These are phyloP conservation scores for Suhomyces sp. DNA, from an alignment of 805 yeast genomes.

Conservation along the genomic window DNA sequence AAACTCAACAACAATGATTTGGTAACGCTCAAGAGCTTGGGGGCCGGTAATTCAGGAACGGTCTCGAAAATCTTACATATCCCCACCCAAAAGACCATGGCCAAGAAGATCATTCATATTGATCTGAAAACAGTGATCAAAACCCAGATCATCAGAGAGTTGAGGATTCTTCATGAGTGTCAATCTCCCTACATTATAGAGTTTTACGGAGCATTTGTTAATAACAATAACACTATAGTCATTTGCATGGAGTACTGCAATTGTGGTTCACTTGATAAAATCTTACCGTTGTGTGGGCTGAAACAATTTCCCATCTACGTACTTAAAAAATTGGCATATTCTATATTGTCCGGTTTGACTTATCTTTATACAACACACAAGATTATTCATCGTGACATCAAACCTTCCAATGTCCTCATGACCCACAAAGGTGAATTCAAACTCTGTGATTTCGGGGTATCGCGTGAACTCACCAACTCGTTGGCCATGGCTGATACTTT, in stretches of 20 bases:
- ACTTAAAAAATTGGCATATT: constrained; percentile 68
- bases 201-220: constrained; percentile 86
- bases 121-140: constrained; percentile 78
- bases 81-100: constrained; percentile 86
- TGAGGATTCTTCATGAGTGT: constrained; percentile 88
- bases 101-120: constrained; percentile 81
- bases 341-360: constrained; percentile 75
- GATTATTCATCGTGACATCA: constrained; percentile 93
- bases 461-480: constrained; percentile 87
- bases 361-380: constrained; percentile 81
- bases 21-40: constrained; percentile 71
- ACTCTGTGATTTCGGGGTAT: constrained; percentile 95
- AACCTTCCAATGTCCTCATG: constrained; percentile 89
- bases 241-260: constrained; percentile 96
- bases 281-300: constrained; percentile 49
- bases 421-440: constrained; percentile 85
- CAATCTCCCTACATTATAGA: constrained; percentile 78
- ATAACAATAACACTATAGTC: constrained; percentile 63
- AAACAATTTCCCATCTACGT: constrained; percentile 55
- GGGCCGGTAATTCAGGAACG: constrained; percentile 92
- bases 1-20: constrained; percentile 55
- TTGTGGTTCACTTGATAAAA: constrained; percentile 86
- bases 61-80: constrained; percentile 86
- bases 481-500: constrained; percentile 86
- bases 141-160: constrained; percentile 82